These are phyloP conservation scores for Atkinsonella texensis DNA, from an alignment of 2,329 filamentous ascomycete genomes.

Conservation along the genomic window DNA sequence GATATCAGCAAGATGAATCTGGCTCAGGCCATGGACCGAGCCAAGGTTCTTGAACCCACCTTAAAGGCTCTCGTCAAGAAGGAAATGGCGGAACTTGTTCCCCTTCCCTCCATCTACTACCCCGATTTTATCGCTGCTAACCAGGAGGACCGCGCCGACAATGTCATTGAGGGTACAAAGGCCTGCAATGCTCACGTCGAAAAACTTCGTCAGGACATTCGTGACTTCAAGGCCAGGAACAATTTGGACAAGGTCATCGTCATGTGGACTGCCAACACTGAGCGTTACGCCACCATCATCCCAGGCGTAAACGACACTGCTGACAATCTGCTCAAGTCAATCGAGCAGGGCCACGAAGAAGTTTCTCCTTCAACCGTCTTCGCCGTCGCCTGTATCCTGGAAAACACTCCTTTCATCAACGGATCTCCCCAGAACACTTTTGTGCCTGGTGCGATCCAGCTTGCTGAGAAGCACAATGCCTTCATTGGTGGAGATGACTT, in stretches of 20 bases:
- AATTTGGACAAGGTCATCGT: constrained; percentile 89
- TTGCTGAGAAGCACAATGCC: constrained; percentile 74
- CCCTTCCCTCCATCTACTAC: constrained; percentile 93
- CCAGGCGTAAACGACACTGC: constrained; percentile 91
- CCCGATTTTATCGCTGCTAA: constrained; percentile 99
- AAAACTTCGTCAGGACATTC: constrained; percentile 85
- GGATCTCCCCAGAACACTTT: constrained; percentile 99
- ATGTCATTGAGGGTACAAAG: constrained; percentile 71
- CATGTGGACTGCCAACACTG: constrained; percentile 98
- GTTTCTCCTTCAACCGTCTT: constrained; percentile 95
- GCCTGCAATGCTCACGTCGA: constrained; percentile 82
- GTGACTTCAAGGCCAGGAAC: constrained; percentile 81
- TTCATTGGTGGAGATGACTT: constrained; percentile 98
- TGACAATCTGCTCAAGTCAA: constrained; percentile 80
- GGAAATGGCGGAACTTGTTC: constrained; percentile 81
- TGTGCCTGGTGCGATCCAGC: constrained; percentile 79
- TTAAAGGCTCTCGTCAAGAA: constrained; percentile 84
- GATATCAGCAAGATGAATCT: constrained; percentile 90
- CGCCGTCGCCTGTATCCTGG: constrained; percentile 85
- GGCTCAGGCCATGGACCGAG: constrained; percentile 87
- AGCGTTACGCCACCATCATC: constrained; percentile 84
- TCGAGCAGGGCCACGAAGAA: constrained; percentile 77
- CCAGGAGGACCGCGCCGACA: constrained; percentile 93
- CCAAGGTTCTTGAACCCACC: constrained; percentile 87
- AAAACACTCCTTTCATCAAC: constrained; percentile 91